Conservation (phyloP, 768 basidiomycete genomes). For the Mycena galopus region DNA sequence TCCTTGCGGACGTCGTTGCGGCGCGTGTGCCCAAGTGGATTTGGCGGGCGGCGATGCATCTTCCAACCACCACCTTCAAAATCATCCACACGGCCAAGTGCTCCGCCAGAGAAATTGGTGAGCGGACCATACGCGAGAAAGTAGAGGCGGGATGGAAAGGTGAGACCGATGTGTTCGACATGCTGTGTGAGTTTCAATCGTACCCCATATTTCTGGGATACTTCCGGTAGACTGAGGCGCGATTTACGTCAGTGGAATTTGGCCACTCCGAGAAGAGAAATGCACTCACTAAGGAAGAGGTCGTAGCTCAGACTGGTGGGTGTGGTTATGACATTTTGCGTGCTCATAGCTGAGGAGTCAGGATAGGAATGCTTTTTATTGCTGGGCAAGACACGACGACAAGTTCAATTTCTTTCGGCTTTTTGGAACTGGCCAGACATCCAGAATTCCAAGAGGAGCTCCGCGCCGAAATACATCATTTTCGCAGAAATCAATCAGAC, state of each 20-base stretch:
- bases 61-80: constrained; percentile 20
- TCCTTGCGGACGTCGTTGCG: constrained; percentile 1
- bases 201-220: not conserved
- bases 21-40: not conserved
- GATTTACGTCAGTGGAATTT: not conserved
- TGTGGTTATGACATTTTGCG: constrained; percentile 18
- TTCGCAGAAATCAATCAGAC: not conserved
- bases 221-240: not conserved
- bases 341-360: not conserved
- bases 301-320: constrained; percentile 16
- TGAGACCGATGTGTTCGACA: constrained; percentile 14
- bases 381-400: constrained; percentile 13
- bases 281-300: constrained; percentile 18
- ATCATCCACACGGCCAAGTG: not conserved
- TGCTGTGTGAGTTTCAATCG: constrained; percentile 10
- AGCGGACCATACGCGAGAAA: constrained; percentile 6
- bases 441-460: constrained; percentile 22
- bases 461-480: constrained; percentile 27
- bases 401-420: constrained; percentile 17
- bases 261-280: not conserved
- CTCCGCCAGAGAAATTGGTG: not conserved
- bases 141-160: not conserved
- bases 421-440: constrained; percentile 26
- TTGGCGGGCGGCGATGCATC: not conserved
- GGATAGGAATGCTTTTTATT: not conserved